These are phyloP conservation scores for Entomortierella beljakovae DNA, from an alignment of 192 early-diverging fungal species.

Conservation along the genomic window DNA sequence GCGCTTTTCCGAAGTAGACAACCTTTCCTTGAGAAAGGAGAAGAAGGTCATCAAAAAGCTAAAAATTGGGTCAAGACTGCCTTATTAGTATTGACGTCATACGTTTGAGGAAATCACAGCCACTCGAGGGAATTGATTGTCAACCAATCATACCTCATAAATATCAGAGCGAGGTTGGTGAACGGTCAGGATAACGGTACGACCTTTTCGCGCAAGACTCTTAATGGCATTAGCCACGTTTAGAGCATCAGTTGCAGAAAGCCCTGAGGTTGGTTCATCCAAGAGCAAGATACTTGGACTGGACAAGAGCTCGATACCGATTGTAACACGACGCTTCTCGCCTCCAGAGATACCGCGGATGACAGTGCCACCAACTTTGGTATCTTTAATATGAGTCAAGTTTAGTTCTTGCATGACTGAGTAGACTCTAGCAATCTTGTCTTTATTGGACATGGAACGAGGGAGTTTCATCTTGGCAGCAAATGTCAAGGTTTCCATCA, in stretches of 20 bases:
- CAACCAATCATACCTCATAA: constrained; percentile 18
- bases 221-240: constrained; percentile 96
- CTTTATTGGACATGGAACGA: constrained; percentile 48
- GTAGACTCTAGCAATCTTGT: constrained; percentile 61
- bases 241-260: constrained; percentile 77
- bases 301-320: constrained; percentile 79
- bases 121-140: background rate
- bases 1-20: constrained; percentile 77
- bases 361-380: constrained; percentile 71
- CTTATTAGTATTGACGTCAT: background rate
- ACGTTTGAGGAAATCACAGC: background rate
- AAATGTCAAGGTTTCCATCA: constrained; percentile 79
- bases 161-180: constrained; percentile 97
- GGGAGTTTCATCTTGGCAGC: constrained; percentile 64
- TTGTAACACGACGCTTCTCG: constrained; percentile 78
- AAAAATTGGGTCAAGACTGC: background rate
- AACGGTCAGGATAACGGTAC: constrained; percentile 92
- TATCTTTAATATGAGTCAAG: constrained; percentile 74
- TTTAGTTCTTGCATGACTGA: constrained; percentile 70
- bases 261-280: constrained; percentile 80
- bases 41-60: constrained; percentile 76
- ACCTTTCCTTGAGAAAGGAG: constrained; percentile 75
- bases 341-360: constrained; percentile 81
- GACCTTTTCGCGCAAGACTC: constrained; percentile 81
- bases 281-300: constrained; percentile 75